These are phyloP conservation scores for Incumbomyces delicatus DNA, from an alignment of 2,329 filamentous ascomycete genomes.

Conservation along the genomic window DNA sequence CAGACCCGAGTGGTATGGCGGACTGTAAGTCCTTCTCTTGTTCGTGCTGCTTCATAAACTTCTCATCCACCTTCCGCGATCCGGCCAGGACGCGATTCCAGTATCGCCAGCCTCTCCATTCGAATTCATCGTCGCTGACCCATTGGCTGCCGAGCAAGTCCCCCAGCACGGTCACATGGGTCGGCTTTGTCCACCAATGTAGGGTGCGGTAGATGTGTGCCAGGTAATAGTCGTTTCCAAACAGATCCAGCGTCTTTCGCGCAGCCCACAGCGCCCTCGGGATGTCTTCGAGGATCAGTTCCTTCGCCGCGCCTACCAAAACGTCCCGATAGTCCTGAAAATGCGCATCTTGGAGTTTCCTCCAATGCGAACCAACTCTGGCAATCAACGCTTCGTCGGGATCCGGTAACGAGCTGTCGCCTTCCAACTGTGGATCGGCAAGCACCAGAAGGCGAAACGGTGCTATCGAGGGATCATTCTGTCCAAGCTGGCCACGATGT, in stretches of 20 bases:
- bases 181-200: constrained; percentile 74
- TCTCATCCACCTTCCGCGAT: constrained; percentile 49
- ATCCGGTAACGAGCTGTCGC: constrained; percentile 68
- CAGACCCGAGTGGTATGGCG: constrained; percentile 31
- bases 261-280: constrained; percentile 55
- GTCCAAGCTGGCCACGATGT: constrained; percentile 19
- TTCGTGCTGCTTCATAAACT: constrained; percentile 27
- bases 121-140: constrained; percentile 80
- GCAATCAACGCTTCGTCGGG: constrained; percentile 36
- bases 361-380: constrained; percentile 32
- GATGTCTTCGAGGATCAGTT: constrained; percentile 52
- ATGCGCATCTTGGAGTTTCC: neutral
- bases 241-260: constrained; percentile 74
- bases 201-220: constrained; percentile 82
- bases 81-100: constrained; percentile 73
- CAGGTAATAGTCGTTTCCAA: constrained; percentile 91
- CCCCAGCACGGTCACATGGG: constrained; percentile 79
- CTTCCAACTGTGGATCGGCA: constrained; percentile 88
- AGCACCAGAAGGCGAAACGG: constrained; percentile 82
- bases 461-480: constrained; percentile 32
- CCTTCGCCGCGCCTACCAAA: neutral
- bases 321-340: neutral
- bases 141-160: constrained; percentile 93
- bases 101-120: constrained; percentile 59
- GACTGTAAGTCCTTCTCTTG: constrained; percentile 29